phyloP scores from a whole-genome alignment of 2,329 filamentous ascomycete species.

The Podosphaera aphanis region DNA sequence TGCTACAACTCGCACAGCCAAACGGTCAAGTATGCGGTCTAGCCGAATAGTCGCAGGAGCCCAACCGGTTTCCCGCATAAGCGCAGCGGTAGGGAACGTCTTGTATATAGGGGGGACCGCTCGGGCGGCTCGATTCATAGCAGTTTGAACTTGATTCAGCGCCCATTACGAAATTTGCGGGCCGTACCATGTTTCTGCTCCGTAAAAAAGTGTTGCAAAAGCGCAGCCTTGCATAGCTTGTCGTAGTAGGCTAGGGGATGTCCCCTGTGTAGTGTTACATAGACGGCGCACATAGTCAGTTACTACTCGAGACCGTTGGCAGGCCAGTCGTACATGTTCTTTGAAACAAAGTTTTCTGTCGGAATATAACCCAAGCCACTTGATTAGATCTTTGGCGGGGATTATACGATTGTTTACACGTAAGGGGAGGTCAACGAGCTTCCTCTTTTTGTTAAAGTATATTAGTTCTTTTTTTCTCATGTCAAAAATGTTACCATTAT shows the following conservation, averaged over 20 bases:
- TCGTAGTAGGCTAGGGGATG: background rate
- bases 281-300: background rate
- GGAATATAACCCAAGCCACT: background rate
- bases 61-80: background rate
- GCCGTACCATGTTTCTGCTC: no score
- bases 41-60: background rate
- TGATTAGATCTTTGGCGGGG: no score
- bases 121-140: background rate
- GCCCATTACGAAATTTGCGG: no score
- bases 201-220: no score
- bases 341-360: background rate
- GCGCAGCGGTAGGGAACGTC: background rate
- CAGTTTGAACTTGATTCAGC: no score
- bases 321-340: background rate
- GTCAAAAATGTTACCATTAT: background rate
- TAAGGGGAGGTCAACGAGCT: no score
- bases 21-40: background rate
- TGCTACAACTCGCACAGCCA: background rate
- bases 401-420: no score
- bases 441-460: slow-evolving; percentile 1
- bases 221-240: background rate
- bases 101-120: background rate
- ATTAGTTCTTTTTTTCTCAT: background rate
- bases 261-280: background rate
- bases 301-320: background rate